Base-by-base conservation (phyloP, 1,139 yeast species). In the Suhomyces bribrorum region DNA sequence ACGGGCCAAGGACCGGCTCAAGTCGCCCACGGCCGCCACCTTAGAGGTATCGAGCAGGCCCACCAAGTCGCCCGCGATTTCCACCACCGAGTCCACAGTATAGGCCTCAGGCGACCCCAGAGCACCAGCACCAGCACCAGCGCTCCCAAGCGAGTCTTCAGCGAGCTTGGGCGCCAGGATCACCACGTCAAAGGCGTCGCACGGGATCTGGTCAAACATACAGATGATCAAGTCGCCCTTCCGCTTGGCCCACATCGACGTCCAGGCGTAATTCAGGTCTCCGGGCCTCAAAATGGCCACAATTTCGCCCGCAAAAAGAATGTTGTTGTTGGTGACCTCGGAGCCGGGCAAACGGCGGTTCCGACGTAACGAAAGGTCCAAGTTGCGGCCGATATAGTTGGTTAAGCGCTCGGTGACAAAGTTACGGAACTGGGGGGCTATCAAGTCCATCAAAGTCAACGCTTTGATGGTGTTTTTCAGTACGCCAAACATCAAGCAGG, bases 151-250 rank as follows among this genome's bases (percentile, higher is more conserved):
- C 1, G 5, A 8, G 8, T 20, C 23, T 4, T 20, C 23, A 20
- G 2, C 59, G 14, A 48, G 50, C n/a, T 52, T 54, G 26, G 66
- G 57, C 8, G 23, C 23, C 58, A 66, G 70, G 24, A 81, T 63
- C 14, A 76, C 66, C 7, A 86, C 62, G 52, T 83, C 87, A 44
- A 86, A 76, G 5, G 86, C 83, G 59, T 86, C 94, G 57, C 94
- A 84, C 1, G 87, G 86, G 24, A 87, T 86, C 56, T 87, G 95
- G 52, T 89, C 96, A 57, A 90, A 82, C 67, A 87, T 88, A 67
- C 94, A 83, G 31, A 88, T 84, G 37, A 89, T 75, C 43, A 86
- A 64, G 37, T 78, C 79, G 2, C 83, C 82, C 49, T 81, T 81
- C 42, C 79, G 72, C 54, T 88, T 89, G 0, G 94, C 95, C 96